These are phyloP conservation scores for Ceraceosorus guamensis DNA, from an alignment of 1,284 basidiomycete species.

Conservation along the genomic window DNA sequence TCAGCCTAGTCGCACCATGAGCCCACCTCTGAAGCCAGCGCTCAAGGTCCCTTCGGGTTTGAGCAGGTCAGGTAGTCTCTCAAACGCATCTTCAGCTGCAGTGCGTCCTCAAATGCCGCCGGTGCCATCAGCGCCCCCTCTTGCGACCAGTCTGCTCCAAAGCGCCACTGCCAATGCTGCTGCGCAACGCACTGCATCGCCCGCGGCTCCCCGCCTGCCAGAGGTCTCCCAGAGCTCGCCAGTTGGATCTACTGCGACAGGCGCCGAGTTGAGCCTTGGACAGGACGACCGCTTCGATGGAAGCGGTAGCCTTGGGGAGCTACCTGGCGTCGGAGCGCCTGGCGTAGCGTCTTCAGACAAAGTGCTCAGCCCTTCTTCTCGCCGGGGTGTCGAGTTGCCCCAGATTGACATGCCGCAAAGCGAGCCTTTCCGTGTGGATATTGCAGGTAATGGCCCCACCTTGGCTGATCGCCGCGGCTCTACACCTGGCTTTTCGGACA, in stretches of 20 bases:
- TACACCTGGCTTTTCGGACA: constrained; percentile 7
- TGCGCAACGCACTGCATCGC: background rate
- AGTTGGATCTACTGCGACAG: background rate
- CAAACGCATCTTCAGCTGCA: constrained; percentile 11
- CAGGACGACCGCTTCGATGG: constrained; percentile 40
- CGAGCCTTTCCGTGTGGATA: constrained; percentile 34
- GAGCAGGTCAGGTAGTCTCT: constrained; percentile 18
- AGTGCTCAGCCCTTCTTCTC: background rate
- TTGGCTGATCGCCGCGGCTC: constrained; percentile 11
- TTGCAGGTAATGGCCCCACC: constrained; percentile 13
- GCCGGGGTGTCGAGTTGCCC: constrained; percentile 10
- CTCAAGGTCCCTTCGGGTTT: constrained; percentile 25
- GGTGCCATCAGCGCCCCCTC: constrained; percentile 24
- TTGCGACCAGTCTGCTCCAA: constrained; percentile 10
- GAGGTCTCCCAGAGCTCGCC: background rate
- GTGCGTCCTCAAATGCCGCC: constrained; percentile 26
- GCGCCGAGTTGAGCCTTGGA: constrained; percentile 19
- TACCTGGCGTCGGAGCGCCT: background rate
- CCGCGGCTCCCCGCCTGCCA: background rate
- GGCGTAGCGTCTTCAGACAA: background rate
- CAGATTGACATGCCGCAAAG: constrained; percentile 39
- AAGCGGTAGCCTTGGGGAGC: constrained; percentile 29
- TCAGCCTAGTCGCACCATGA: constrained; percentile 19
- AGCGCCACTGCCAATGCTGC: background rate
- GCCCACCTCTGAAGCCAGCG: constrained; percentile 35